Evolutionary conservation across 1,284 basidiomycete genomes (phyloP).

Genomic region (Ustilago bromivora): DNA sequence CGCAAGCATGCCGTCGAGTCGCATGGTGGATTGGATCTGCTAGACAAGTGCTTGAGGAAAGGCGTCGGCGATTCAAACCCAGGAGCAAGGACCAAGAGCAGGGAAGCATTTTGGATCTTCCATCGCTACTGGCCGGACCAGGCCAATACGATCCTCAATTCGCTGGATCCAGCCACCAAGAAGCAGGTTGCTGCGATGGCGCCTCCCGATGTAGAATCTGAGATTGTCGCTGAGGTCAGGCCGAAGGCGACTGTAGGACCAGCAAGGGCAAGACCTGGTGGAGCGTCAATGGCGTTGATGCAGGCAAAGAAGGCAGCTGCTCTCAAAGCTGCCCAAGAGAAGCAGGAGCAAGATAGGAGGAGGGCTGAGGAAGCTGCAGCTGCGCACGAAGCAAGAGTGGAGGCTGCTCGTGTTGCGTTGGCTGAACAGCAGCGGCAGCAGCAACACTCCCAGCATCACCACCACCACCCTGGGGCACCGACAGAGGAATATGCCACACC

Average conservation of each 20-base stretch:
- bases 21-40: conserved; percentile 73
- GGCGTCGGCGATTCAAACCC: conserved; percentile 83
- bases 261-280: conserved; percentile 34
- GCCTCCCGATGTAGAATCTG: conserved; percentile 29
- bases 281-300: conserved; percentile 60
- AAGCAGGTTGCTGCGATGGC: conserved; percentile 84
- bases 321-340: conserved; percentile 47
- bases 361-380: conserved; percentile 50
- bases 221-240: conserved; percentile 30
- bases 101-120: conserved; percentile 84
- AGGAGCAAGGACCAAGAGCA: conserved; percentile 80
- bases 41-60: conserved; percentile 79
- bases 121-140: conserved; percentile 80
- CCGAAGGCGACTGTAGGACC: conserved; percentile 30
- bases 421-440: conserved; percentile 27
- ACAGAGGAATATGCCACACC: conserved; percentile 35
- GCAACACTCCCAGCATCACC: conserved; percentile 7
- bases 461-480: not conserved
- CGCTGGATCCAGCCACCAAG: conserved; percentile 78
- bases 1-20: conserved; percentile 66
- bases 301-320: conserved; percentile 66
- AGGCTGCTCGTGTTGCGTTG: conserved; percentile 25
- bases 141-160: conserved; percentile 76
- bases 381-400: conserved; percentile 43
- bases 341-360: conserved; percentile 47